A percentile compares a stretch with the other conserved stretches of the same genome.
These are phyloP conservation scores for Fragilaria crotonensis DNA, from an alignment of 108 stramenopile genomes.

Conservation along the genomic window DNA sequence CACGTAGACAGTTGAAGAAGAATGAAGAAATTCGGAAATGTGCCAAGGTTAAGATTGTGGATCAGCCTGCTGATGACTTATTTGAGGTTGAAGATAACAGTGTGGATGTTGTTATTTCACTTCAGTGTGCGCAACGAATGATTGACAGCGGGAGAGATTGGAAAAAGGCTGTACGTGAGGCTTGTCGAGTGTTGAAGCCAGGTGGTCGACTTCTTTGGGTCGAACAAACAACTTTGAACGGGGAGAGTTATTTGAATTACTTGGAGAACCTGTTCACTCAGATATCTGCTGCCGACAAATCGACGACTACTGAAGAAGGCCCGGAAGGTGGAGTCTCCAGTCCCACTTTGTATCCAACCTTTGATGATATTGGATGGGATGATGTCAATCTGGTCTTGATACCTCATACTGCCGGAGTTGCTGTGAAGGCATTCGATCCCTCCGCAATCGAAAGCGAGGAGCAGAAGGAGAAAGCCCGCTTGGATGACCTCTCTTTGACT, in stretches of 20 bases:
- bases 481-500: constrained; percentile 65
- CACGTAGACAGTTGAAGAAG: constrained; percentile 59
- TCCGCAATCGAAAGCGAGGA: constrained; percentile 55
- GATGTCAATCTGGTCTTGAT: constrained; percentile 67
- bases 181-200: constrained; percentile 74
- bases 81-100: constrained; percentile 49
- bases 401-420: constrained; percentile 82
- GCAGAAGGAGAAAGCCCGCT: constrained; percentile 48
- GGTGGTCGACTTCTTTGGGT: constrained; percentile 82
- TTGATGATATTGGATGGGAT: constrained; percentile 74
- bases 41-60: constrained; percentile 27
- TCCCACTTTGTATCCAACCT: constrained; percentile 25
- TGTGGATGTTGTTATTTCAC: constrained; percentile 71
- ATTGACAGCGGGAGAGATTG: constrained; percentile 72
- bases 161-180: constrained; percentile 67
- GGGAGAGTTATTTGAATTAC: constrained; percentile 67
- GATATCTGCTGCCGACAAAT: constrained; percentile 12
- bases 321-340: constrained; percentile 13
- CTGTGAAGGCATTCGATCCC: constrained; percentile 55
- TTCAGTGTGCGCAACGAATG: constrained; percentile 62
- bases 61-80: constrained; percentile 67
- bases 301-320: constrained; percentile 17
- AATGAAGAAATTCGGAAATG: constrained; percentile 50
- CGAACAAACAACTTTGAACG: constrained; percentile 55
- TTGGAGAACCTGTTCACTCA: constrained; percentile 30